Percentiles rank a stretch among this genome's conserved stretches.
Conservation (phyloP, 129 eudicot genomes). For the Lactuca saligna region DNA sequence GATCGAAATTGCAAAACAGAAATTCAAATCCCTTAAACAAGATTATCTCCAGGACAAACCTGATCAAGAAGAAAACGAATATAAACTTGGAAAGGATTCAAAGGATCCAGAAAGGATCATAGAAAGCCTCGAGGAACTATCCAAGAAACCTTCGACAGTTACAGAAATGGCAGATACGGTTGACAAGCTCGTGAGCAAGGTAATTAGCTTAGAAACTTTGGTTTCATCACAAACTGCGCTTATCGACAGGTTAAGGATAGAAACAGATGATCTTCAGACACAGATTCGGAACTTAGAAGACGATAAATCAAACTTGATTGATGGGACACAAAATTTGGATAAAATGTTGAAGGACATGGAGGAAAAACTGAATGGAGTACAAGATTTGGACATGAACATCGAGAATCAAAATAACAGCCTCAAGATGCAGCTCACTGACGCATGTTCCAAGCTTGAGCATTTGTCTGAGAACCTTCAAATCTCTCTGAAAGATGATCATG, state of each 20-base stretch:
- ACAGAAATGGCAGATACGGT: constrained; percentile 79
- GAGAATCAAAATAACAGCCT: constrained; percentile 46
- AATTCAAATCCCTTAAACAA: constrained; percentile 43
- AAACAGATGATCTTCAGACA: constrained; percentile 65
- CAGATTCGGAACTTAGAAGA: constrained; percentile 67
- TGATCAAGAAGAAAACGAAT: constrained; percentile 13
- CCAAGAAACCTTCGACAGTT: constrained; percentile 46
- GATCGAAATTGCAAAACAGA: constrained; percentile 46
- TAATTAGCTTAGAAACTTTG: constrained; percentile 60
- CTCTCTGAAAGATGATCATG: neutral
- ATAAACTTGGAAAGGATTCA: neutral
- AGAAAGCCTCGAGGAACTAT: constrained; percentile 26
- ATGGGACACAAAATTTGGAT: constrained; percentile 39
- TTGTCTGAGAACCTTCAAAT: constrained; percentile 53
- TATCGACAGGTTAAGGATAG: constrained; percentile 60
- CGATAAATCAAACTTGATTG: constrained; percentile 47
- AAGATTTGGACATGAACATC: constrained; percentile 49
- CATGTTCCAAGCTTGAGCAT: constrained; percentile 43
- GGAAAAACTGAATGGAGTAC: constrained; percentile 49
- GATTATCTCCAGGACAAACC: constrained; percentile 24
- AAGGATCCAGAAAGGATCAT: constrained; percentile 25
- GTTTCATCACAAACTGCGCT: constrained; percentile 78
- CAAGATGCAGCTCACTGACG: constrained; percentile 52
- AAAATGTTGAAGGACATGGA: constrained; percentile 56
- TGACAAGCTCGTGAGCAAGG: constrained; percentile 77